Conservation (phyloP, 176 grass and related monocot species). For the Zea luxurians region DNA sequence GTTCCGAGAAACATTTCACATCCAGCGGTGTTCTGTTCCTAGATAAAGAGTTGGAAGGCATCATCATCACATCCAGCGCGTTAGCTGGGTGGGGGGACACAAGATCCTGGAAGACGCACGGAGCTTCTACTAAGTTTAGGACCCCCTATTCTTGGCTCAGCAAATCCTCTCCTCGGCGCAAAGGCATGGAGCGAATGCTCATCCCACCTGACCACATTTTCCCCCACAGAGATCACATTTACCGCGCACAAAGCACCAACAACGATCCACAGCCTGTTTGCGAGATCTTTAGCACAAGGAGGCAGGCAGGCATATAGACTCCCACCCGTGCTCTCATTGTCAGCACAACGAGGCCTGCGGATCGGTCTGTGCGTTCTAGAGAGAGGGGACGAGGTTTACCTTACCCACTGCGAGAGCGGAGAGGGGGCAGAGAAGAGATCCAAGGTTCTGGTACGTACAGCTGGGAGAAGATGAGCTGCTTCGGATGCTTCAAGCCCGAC, state of each 20-base stretch:
- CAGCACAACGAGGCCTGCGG: not conserved
- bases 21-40: not conserved
- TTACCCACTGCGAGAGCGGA: not conserved
- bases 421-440: slow-evolving; percentile 14
- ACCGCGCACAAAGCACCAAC: slow-evolving; percentile 10
- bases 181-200: slow-evolving; percentile 28
- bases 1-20: not conserved
- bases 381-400: slow-evolving; percentile 8
- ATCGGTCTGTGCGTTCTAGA: slow-evolving; percentile 22
- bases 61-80: slow-evolving; percentile 13
- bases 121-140: slow-evolving; percentile 38
- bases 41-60: not conserved
- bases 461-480: slow-evolving; percentile 56
- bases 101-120: slow-evolving; percentile 4
- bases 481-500: slow-evolving; percentile 65
- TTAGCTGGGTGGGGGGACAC: not conserved
- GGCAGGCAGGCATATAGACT: not conserved
- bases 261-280: slow-evolving; percentile 10
- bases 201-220: slow-evolving; percentile 29
- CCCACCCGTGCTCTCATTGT: slow-evolving; percentile 27
- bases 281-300: slow-evolving; percentile 26
- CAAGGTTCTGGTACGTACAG: slow-evolving; percentile 26
- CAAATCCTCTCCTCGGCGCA: slow-evolving; percentile 26
- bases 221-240: slow-evolving; percentile 39
- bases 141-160: slow-evolving; percentile 34